Evolutionary conservation across 768 basidiomycete genomes (phyloP), one percentile per base, ranked within the genome.

Genomic region (Panaeolus papilionaceus): DNA sequence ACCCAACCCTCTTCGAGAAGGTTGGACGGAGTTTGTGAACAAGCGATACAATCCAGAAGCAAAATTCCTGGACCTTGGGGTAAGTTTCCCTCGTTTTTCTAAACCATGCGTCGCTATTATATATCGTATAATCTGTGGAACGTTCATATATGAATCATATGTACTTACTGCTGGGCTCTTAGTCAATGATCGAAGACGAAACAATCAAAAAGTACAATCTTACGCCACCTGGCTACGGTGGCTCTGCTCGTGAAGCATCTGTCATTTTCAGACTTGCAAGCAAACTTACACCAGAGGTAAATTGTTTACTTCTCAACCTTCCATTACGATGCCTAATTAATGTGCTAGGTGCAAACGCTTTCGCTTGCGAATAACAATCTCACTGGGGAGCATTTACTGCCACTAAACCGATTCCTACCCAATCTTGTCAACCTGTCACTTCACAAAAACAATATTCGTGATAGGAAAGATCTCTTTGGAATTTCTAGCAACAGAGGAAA

Each of bases 211-310:
- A 89, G 74, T 79, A 94, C 71, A 86, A 88, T 51, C 81, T 98
- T 37, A 73, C 83, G 37, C 87, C 91, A 1, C 95, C 94, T 3
- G 94, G 94, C 7, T 80, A 85, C 38, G 88, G 90, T 10, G 88
- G 92, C 38, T 82, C 86, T 28, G 75, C 79, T 23, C 87, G 83
- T 68, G 92, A 93, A 72, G 89, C 92, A 0, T 87, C 91, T 5
- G 95, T 96, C 10, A 89, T 98, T 54, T 96, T 96, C 83, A 96
- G 96, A 77, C 82, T 96, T 11, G 94, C 95, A 0, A 84, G 87
- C 20, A 85, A 91, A 71, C 86, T 96, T 64, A 88, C 87, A 70
- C 95, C 95, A 42, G 85, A 88, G 66, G 94, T 93, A 72, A 65
- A 68, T 64, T 26, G 38, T 23, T 38, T 47, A 16, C 65, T 70